phyloP scores from a whole-genome alignment of 1,284 basidiomycete genomes.

The Irpex sp. region DNA sequence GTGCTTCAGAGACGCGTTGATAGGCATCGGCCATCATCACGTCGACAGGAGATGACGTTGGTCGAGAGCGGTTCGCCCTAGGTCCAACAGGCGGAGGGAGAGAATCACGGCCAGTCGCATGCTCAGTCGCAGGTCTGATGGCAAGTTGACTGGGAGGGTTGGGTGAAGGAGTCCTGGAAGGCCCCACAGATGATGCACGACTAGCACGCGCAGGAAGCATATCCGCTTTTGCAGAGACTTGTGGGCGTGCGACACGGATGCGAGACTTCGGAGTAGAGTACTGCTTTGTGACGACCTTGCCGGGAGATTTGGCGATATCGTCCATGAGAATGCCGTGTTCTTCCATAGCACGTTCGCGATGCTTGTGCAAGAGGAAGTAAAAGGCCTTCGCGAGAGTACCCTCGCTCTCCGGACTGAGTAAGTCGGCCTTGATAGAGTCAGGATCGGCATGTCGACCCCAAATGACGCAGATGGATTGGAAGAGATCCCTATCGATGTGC shows the following conservation, averaged over 20 bases:
- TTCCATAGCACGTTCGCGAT: slow-evolving; percentile 72
- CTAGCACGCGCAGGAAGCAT: slow-evolving; percentile 8
- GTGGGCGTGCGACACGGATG: slow-evolving; percentile 3
- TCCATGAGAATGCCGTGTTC: slow-evolving; percentile 54
- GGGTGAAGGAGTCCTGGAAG: slow-evolving; percentile 32
- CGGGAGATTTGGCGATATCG: slow-evolving; percentile 28
- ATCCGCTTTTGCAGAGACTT: background rate
- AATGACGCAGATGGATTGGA: slow-evolving; percentile 85
- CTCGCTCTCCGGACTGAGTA: slow-evolving; percentile 59
- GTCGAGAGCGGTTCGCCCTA: slow-evolving; percentile 33
- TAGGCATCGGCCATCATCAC: slow-evolving; percentile 8
- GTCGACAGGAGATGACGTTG: slow-evolving; percentile 26
- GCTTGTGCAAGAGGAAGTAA: slow-evolving; percentile 82
- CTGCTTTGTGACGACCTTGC: slow-evolving; percentile 41
- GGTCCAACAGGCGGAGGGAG: slow-evolving; percentile 49
- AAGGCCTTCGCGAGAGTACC: slow-evolving; percentile 90
- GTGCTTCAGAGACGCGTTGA: background rate
- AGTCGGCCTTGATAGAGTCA: slow-evolving; percentile 57
- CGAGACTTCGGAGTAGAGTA: slow-evolving; percentile 37
- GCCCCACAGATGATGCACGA: slow-evolving; percentile 18
- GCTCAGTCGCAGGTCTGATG: slow-evolving; percentile 16
- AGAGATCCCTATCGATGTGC: slow-evolving; percentile 83
- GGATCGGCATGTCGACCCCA: slow-evolving; percentile 71
- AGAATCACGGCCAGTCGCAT: slow-evolving; percentile 33
- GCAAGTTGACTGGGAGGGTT: slow-evolving; percentile 21